Conservation (phyloP, 169 alveolate genomes). For the Eimeria sp. region DNA sequence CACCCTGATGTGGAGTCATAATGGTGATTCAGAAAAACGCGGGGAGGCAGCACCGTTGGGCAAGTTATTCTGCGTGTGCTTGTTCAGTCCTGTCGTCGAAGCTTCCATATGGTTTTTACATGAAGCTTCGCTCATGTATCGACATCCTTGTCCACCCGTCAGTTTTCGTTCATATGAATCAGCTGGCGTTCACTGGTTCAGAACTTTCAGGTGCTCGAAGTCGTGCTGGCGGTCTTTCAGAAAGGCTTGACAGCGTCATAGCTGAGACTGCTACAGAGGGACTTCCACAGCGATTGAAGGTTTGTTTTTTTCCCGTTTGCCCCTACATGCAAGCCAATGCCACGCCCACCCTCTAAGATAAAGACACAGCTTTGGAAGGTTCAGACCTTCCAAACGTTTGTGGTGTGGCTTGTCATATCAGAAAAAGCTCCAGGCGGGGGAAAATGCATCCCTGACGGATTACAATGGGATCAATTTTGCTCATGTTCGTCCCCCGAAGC, state of each 20-base stretch:
- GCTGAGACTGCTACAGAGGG: constrained; percentile 46
- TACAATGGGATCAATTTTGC: constrained; percentile 27
- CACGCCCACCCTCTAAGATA: neutral
- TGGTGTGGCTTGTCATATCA: neutral
- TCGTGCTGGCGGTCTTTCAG: constrained; percentile 63
- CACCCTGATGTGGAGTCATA: neutral
- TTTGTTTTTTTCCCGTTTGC: neutral
- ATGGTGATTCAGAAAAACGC: neutral
- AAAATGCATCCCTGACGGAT: neutral
- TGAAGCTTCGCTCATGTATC: constrained; percentile 11
- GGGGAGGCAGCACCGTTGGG: neutral
- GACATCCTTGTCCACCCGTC: constrained; percentile 34
- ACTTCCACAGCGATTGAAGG: constrained; percentile 67
- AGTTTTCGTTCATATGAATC: constrained; percentile 42
- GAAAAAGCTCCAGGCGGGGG: constrained; percentile 38
- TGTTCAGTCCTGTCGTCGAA: constrained; percentile 44
- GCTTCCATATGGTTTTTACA: constrained; percentile 19
- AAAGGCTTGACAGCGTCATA: constrained; percentile 28
- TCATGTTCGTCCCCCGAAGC: constrained; percentile 29
- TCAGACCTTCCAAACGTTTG: neutral
- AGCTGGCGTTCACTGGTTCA: constrained; percentile 50
- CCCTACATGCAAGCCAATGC: neutral
- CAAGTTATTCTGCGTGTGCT: neutral
- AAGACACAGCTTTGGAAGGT: neutral
- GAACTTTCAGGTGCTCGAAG: constrained; percentile 50